Conservation (phyloP, 768 basidiomycete species). For the Punctularia strigosozonata region DNA sequence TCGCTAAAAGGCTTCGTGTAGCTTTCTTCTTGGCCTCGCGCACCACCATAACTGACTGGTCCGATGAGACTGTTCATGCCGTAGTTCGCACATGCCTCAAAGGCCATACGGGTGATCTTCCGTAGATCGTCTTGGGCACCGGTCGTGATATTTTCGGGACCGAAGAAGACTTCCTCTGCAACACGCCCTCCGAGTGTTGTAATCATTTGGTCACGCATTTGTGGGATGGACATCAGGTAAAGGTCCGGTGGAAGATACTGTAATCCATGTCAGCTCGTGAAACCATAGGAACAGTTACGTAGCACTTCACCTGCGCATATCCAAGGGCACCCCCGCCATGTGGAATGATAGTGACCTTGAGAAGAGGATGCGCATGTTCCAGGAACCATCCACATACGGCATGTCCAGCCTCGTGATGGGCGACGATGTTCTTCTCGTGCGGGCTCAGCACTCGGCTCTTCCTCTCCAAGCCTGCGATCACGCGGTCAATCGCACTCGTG, state of each 20-base stretch:
- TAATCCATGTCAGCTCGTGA: not conserved
- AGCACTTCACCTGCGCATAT: slow-evolving; percentile 74
- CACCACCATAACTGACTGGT: slow-evolving; percentile 93
- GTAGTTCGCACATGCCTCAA: slow-evolving; percentile 90
- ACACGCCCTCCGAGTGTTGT: slow-evolving; percentile 98
- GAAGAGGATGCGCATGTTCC: slow-evolving; percentile 90
- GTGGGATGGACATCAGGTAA: slow-evolving; percentile 90
- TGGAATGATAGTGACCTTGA: slow-evolving; percentile 98
- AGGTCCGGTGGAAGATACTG: slow-evolving; percentile 93
- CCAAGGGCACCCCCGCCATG: slow-evolving; percentile 92
- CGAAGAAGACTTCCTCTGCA: slow-evolving; percentile 98
- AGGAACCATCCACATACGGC: slow-evolving; percentile 98
- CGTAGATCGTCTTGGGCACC: slow-evolving; percentile 97
- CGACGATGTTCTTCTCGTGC: slow-evolving; percentile 97
- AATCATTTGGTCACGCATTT: slow-evolving; percentile 91
- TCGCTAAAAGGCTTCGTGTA: slow-evolving; percentile 99
- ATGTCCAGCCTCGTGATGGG: slow-evolving; percentile 98
- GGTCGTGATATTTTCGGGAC: slow-evolving; percentile 82
- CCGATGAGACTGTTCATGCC: slow-evolving; percentile 95
- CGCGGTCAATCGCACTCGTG: slow-evolving; percentile 95
- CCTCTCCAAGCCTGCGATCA: slow-evolving; percentile 93
- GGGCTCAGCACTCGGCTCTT: slow-evolving; percentile 88
- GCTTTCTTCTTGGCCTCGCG: slow-evolving; percentile 67
- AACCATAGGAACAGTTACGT: slow-evolving; percentile 2
- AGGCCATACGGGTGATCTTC: slow-evolving; percentile 97